Conservation (phyloP, 2,329 filamentous ascomycete species). For the Diaporthe ilicicola region DNA sequence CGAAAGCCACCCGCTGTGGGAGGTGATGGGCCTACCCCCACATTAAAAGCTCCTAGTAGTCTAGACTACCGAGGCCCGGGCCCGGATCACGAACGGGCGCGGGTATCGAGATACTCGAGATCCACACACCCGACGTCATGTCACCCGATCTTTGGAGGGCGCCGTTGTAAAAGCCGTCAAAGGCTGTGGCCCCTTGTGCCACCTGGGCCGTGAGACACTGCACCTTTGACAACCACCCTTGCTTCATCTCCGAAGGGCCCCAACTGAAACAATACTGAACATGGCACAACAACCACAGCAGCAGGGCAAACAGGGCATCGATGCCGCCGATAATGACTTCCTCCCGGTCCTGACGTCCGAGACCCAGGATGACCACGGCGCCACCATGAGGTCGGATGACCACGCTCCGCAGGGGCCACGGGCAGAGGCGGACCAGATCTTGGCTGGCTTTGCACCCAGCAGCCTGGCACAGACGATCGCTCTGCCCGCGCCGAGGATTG, state of each 20-base stretch:
- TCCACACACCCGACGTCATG: conserved; percentile 16
- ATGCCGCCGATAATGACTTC: conserved; percentile 3
- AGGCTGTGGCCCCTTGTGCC: neutral
- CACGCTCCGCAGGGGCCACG: neutral
- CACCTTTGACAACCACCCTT: neutral
- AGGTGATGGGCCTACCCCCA: neutral
- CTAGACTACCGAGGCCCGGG: neutral
- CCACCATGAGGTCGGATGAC: neutral
- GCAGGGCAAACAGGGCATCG: neutral
- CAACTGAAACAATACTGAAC: neutral
- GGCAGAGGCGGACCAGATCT: conserved; percentile 11
- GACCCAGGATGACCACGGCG: neutral
- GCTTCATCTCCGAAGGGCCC: neutral
- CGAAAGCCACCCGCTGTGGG: neutral
- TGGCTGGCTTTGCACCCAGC: conserved; percentile 25
- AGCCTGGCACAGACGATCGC: conserved; percentile 26
- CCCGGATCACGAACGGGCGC: neutral
- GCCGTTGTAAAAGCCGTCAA: neutral
- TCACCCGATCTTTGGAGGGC: neutral
- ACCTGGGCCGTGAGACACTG: neutral
- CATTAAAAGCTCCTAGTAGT: neutral
- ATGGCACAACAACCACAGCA: neutral
- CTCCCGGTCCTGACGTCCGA: conserved; percentile 21
- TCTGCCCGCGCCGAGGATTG: conserved; percentile 27
- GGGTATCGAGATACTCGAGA: conserved; percentile 5